phyloP scores from a whole-genome alignment of 768 basidiomycete genomes.

The Russula earlei region DNA sequence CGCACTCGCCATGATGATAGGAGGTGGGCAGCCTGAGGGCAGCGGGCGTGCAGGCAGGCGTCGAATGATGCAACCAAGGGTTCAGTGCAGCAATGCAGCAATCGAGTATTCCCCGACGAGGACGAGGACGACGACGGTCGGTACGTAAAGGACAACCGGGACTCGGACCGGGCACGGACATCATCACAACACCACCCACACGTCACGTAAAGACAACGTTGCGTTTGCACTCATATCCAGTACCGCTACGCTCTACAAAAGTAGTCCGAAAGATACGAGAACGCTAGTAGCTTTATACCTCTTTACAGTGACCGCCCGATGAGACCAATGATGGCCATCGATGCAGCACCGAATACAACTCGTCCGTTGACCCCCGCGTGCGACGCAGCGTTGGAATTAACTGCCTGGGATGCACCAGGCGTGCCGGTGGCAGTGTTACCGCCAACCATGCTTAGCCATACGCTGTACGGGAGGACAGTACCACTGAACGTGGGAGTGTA shows the following conservation, averaged over 20 bases:
- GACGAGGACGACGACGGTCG: too few species aligned
- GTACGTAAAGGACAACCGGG: too few species aligned
- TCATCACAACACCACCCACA: too few species aligned
- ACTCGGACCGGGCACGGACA: too few species aligned
- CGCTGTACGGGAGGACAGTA: slow-evolving; percentile 27
- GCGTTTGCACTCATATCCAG: too few species aligned
- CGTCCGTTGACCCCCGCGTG: neutral
- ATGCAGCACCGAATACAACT: neutral
- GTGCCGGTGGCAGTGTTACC: slow-evolving; percentile 23
- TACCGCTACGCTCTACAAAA: neutral
- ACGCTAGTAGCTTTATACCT: neutral
- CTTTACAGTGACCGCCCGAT: neutral
- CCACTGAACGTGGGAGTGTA: slow-evolving; percentile 22
- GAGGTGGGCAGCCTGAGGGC: too few species aligned
- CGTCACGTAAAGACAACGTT: too few species aligned
- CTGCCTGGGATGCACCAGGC: neutral
- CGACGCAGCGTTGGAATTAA: neutral
- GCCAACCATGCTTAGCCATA: slow-evolving; percentile 25
- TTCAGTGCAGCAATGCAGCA: too few species aligned
- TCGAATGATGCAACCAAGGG: too few species aligned
- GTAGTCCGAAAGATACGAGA: neutral
- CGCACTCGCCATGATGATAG: slow-evolving; percentile 5
- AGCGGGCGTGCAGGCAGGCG: too few species aligned
- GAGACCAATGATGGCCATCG: neutral
- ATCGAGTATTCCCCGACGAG: too few species aligned